Conservation (phyloP, 164 flowering plant species). For the Brasenia schreberi region DNA sequence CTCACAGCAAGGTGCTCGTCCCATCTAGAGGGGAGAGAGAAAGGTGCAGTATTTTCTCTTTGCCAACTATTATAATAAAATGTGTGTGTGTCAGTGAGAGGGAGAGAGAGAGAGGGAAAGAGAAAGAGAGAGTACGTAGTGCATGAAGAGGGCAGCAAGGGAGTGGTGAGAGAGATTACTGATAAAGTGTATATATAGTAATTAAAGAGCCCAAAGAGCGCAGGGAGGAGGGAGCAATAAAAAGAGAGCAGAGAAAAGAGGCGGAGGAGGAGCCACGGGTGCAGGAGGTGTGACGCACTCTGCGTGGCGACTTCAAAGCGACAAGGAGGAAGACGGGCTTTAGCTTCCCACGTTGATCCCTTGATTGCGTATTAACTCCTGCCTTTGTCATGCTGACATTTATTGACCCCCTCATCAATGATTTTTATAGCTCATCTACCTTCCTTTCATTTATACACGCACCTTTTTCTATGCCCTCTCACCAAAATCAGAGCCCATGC, state of each 20-base stretch:
- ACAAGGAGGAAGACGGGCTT: neutral
- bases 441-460: too few species aligned
- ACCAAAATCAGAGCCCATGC: too few species aligned
- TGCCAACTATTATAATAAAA: too few species aligned
- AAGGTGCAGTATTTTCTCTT: too few species aligned
- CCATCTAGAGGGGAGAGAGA: slow-evolving; percentile 25
- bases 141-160: neutral
- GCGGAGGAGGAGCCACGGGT: neutral
- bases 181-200: neutral
- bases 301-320: neutral
- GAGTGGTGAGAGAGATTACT: neutral
- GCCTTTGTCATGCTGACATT: neutral
- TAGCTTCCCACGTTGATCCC: neutral
- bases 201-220: neutral
- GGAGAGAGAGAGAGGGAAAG: neutral
- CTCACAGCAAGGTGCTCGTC: slow-evolving; percentile 92
- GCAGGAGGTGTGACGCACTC: neutral
- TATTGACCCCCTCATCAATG: neutral
- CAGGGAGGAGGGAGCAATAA: neutral
- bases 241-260: neutral
- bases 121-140: neutral
- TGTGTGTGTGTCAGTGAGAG: too few species aligned
- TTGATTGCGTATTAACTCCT: neutral
- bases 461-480: too few species aligned
- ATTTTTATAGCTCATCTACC: neutral